Conservation (phyloP, 306 rosid species). For the Begonia fuchsioides region DNA sequence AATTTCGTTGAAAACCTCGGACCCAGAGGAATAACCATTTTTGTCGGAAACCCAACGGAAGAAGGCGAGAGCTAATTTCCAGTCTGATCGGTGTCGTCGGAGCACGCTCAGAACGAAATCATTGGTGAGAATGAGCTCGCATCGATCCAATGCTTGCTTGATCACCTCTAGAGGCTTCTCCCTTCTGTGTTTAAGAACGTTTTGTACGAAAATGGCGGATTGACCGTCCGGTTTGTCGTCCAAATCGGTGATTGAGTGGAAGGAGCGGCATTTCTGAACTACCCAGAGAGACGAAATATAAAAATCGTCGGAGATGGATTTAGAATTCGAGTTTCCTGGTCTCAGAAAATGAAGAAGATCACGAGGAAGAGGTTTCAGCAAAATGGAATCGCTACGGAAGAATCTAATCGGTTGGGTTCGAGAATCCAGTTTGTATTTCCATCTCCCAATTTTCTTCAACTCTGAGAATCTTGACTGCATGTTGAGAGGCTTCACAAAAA, state of each 20-base stretch:
- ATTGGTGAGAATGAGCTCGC: conserved; percentile 22
- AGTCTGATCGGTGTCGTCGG: conserved; percentile 49
- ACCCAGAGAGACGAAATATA: too few relatives aligned
- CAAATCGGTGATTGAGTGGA: conserved; percentile 13
- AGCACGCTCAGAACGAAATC: conserved; percentile 47
- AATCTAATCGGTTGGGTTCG: conserved; percentile 3
- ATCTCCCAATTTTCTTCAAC: conserved; percentile 6
- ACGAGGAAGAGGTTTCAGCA: conserved; percentile 1
- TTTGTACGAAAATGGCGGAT: conserved; percentile 29
- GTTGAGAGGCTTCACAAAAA: neutral
- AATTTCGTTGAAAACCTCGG: conserved; percentile 37
- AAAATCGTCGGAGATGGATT: too few relatives aligned
- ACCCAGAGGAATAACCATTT: conserved; percentile 2
- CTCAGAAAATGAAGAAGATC: neutral
- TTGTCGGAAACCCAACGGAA: too few relatives aligned
- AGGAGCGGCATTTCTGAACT: too few relatives aligned
- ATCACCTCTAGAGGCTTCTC: conserved; percentile 35
- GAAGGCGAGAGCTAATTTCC: conserved; percentile 16
- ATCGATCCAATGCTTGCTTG: conserved; percentile 38
- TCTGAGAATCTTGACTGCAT: conserved; percentile 14
- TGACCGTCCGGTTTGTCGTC: conserved; percentile 9
- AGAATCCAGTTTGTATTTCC: conserved; percentile 8
- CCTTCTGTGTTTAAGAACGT: conserved; percentile 47
- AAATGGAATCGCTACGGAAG: conserved; percentile 2
- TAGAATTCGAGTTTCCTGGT: neutral